Conservation (phyloP, 306 rosid genomes). For the Mimosa pudica region DNA sequence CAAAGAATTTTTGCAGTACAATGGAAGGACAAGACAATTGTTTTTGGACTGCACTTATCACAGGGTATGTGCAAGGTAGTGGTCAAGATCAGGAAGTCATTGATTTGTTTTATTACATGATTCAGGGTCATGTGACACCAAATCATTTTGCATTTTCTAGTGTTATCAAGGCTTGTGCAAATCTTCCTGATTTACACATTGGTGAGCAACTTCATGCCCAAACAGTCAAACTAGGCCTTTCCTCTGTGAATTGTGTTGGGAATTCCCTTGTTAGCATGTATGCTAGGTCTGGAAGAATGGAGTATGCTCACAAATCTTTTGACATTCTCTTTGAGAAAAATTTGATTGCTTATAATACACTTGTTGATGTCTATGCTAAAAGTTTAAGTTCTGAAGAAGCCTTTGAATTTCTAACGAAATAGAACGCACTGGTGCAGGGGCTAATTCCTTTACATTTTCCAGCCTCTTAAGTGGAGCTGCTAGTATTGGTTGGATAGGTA, state of each 20-base stretch:
- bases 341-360: constrained; percentile 40
- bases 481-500: constrained; percentile 48
- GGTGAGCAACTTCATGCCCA: constrained; percentile 54
- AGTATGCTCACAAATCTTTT: constrained; percentile 54
- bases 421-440: constrained; percentile 45
- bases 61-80: constrained; percentile 46
- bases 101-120: constrained; percentile 45
- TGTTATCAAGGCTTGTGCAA: constrained; percentile 61
- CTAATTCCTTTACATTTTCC: constrained; percentile 56
- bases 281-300: constrained; percentile 61
- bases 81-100: constrained; percentile 52
- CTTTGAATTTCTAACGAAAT: constrained; percentile 39
- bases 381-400: constrained; percentile 41
- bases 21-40: neutral
- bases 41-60: constrained; percentile 68
- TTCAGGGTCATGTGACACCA: constrained; percentile 46
- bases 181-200: constrained; percentile 41
- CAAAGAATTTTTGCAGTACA: neutral
- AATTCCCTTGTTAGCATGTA: constrained; percentile 61
- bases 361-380: constrained; percentile 43
- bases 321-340: constrained; percentile 56
- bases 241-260: constrained; percentile 55
- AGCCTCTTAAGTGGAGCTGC: constrained; percentile 75
- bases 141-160: constrained; percentile 60
- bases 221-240: constrained; percentile 50